phyloP scores from a whole-genome alignment of 768 basidiomycete species.

The Leccinum uliginosum region DNA sequence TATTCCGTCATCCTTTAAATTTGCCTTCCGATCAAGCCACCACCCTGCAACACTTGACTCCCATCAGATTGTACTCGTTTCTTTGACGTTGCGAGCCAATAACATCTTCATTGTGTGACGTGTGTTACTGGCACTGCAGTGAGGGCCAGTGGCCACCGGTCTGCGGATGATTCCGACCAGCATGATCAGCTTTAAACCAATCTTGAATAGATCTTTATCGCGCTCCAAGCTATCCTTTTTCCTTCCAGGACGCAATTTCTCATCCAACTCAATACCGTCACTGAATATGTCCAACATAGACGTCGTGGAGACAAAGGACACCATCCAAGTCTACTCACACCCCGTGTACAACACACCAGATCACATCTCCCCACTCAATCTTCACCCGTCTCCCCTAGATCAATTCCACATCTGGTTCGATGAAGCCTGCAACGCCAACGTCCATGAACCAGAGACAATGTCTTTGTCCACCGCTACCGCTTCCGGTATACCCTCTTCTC shows the following conservation, averaged over 20 bases:
- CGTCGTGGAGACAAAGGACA: conserved; percentile 46
- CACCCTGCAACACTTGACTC: neutral
- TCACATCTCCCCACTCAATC: conserved; percentile 55
- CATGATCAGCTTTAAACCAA: conserved; percentile 8
- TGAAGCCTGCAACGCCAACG: conserved; percentile 50
- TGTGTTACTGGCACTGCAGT: neutral
- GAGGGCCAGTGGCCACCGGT: neutral
- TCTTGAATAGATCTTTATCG: conserved; percentile 13
- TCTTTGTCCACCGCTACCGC: conserved; percentile 69
- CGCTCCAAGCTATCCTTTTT: neutral
- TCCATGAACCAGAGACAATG: conserved; percentile 90
- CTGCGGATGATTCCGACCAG: neutral
- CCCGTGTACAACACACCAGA: conserved; percentile 72
- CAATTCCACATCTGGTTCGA: conserved; percentile 90
- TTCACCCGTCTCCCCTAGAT: conserved; percentile 65
- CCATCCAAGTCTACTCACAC: conserved; percentile 67
- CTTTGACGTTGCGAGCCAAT: neutral
- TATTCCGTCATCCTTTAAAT: neutral
- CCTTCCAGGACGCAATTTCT: neutral
- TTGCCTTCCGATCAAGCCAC: neutral
- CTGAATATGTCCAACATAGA: conserved; percentile 19
- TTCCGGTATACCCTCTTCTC: conserved; percentile 75
- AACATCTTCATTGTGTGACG: neutral
- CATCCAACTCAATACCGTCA: neutral
- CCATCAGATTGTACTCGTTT: neutral